Evolutionary conservation across 805 yeast genomes (phyloP), one percentile per base, ranked within the genome.

Genomic region (Starmerella stigmatis): DNA sequence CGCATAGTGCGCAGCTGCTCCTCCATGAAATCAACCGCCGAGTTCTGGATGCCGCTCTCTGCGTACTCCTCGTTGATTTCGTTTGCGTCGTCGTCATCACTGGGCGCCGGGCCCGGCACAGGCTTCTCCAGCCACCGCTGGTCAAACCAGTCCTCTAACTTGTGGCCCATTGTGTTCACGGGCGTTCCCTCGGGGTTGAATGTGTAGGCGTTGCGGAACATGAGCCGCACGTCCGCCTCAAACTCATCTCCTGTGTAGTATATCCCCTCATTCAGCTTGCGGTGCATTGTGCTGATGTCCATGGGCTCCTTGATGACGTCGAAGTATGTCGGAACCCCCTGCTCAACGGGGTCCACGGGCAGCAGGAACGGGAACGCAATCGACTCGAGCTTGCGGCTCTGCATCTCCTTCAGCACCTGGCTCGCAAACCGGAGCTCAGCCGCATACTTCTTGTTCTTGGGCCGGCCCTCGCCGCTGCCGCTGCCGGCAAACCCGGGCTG

Each of bases 161-260:
- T 74, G 62, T 85, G 94, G 16, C 97, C 98, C 94, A 92, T 82
- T 73, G 76, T 74, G 63, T 88, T 86, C 29, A 92, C 98, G 40
- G 94, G 94, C 5, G 94, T 79, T n/a, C 96, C 94, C 57, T 83
- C 94, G 2, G 98, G 97, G 64, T 92, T 92, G 68, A 89, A 92
- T 13, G 73, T 70, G 62, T 85, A 92, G 66, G 97, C 89, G 65
- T 92, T 89, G 51, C 74, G 70, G 67, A 92, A 88, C 47, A 92
- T 83, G 49, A 86, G 72, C 46, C 85, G 72, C 29, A 89, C 75
- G 60, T 92, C 98, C 34, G 64, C 66, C 60, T 81, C 94, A 60
- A 89, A 86, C 51, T 84, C 88, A 49, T 83, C 94, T 16, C 86
- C 92, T 45, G 79, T 78, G 59, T 83, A 89, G 62, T 92, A 92